Evolutionary conservation across 306 rosid species (phyloP), one percentile per base, ranked within the genome.

Genomic region (Rosa persica): DNA sequence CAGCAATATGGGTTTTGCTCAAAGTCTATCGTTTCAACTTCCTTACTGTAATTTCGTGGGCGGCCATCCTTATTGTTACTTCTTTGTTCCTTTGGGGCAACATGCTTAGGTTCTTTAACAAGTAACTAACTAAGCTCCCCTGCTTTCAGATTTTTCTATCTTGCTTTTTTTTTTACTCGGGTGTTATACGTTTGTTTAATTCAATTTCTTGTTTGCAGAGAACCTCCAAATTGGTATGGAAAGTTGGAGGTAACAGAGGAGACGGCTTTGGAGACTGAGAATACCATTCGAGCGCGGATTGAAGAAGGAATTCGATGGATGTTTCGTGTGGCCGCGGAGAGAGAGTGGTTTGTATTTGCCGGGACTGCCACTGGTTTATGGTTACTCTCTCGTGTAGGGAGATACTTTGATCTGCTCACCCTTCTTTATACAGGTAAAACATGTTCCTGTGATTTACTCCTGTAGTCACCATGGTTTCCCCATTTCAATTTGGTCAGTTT

Each of bases 1-100:
- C 94, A n/a, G 80, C 81, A 77, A 68, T 75, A 22, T 93, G 94
- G 96, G 80, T 84, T 19, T 75, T 86, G 70, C 81, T 90, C 75
- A 58, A 89, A 84, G 85, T 85, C 22, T 89, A 80, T 70, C 80
- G 70, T 17, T 90, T 87, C 89, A 86, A 84, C 75, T 85, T 86
- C 78, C 64, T 88, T 72, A 85, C 91, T 17, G 49, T 93, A 20
- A 19, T 88, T 68, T 89, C 94, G 20, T 88, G 91, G 90, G 39
- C 80, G 5, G 78, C 81, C 74, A 83, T 89, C 70, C 16, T 79
- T n/a, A 5, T 87, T 69, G 67, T 83, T 68, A 40, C 85, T 83
- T 85, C 86, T 0, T 25, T 84, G 46, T 90, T 91, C 83, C 80
- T 89, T 61, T 89, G 83, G 82, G 89, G 85, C 51, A 93, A 84